A percentile compares a stretch with the other conserved stretches of the same genome.
Evolutionary conservation across 2,329 filamentous ascomycete genomes (phyloP).

Genomic region (Curvularia hawaiiensis): DNA sequence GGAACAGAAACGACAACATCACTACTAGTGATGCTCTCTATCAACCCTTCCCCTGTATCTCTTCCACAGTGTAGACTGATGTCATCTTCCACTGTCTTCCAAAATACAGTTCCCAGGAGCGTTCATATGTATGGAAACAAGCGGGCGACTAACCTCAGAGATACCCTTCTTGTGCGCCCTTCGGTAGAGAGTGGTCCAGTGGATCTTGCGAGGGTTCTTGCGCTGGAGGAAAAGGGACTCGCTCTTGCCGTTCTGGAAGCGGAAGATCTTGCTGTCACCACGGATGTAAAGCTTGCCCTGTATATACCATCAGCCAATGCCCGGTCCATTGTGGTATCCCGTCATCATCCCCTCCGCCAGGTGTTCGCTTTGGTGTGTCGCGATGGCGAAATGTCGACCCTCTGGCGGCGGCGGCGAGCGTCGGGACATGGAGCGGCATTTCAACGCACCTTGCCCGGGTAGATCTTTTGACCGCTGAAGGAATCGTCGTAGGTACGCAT

Average conservation of each 20-base stretch:
- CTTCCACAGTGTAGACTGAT: conserved; percentile 20
- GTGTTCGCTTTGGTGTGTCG: conserved; percentile 21
- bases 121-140: conserved; percentile 6
- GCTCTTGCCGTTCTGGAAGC: conserved; percentile 99
- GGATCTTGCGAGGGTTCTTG: conserved; percentile 99
- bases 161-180: conserved; percentile 99
- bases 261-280: conserved; percentile 99
- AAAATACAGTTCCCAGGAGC: conserved; percentile 5
- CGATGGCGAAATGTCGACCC: conserved; percentile 31
- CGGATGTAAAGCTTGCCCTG: conserved; percentile 99
- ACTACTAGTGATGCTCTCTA: conserved; percentile 1
- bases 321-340: conserved; percentile 14
- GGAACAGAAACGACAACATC: background rate
- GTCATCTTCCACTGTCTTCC: conserved; percentile 25
- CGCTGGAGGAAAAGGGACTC: conserved; percentile 99
- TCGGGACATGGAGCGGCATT: conserved; percentile 19
- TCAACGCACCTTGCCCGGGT: conserved; percentile 74
- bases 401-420: conserved; percentile 19
- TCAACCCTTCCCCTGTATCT: background rate
- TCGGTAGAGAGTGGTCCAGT: conserved; percentile 98
- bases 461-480: conserved; percentile 79
- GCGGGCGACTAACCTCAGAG: conserved; percentile 79
- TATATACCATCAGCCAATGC: conserved; percentile 38
- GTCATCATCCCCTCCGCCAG: conserved; percentile 19
- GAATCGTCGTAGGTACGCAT: conserved; percentile 81